phyloP scores from a whole-genome alignment of 345 rosid genomes.

The Populus ilicifolia region DNA sequence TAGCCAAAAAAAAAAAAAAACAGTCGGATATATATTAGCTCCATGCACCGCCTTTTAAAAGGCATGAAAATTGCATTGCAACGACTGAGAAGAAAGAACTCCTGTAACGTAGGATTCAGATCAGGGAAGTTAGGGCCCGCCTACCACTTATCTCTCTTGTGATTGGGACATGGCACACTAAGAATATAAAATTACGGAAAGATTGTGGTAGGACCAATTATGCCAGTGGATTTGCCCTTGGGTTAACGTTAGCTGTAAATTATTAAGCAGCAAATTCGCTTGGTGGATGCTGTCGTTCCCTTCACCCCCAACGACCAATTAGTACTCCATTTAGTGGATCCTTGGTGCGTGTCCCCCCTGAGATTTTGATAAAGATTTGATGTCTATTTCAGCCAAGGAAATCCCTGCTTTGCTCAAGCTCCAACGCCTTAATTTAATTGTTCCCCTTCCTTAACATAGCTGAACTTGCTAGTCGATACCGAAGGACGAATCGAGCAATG shows the following conservation, averaged over 20 bases:
- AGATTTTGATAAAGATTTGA: background rate
- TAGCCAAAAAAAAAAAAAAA: background rate
- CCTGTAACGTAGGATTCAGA: constrained; percentile 2
- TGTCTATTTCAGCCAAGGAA: constrained; percentile 6
- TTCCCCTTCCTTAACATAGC: background rate
- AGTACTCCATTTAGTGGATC: constrained; percentile 19
- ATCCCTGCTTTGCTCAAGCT: constrained; percentile 6
- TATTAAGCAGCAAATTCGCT: constrained; percentile 5
- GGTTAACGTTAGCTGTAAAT: background rate
- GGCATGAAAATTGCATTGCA: constrained; percentile 18
- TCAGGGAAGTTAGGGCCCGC: constrained; percentile 1
- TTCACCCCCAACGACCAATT: constrained; percentile 3
- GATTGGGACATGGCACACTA: constrained; percentile 7
- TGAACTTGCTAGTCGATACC: background rate
- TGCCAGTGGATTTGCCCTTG: background rate
- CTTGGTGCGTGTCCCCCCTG: background rate
- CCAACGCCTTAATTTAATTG: background rate
- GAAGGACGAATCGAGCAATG: background rate
- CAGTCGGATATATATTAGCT: background rate
- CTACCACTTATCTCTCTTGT: background rate
- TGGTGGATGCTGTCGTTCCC: background rate
- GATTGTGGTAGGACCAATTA: constrained; percentile 7
- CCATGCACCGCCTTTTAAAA: constrained; percentile 6
- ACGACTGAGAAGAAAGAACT: background rate
- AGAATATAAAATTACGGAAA: background rate